Conservation (phyloP, 2,329 filamentous ascomycete genomes). For the Penicillium psychrosexuale region DNA sequence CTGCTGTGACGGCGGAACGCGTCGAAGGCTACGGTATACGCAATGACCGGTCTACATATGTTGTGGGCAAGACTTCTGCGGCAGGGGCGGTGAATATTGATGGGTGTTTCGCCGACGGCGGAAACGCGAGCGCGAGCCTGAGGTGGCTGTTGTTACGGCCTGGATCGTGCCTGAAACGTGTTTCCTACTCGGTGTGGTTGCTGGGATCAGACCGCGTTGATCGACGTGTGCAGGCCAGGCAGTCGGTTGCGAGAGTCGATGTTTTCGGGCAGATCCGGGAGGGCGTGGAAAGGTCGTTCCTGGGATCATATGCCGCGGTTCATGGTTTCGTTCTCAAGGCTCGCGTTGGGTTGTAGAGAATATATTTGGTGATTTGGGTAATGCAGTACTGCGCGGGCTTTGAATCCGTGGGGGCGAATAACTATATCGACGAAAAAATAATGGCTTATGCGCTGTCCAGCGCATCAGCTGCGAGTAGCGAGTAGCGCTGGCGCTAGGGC, state of each 20-base stretch:
- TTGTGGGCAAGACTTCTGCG: no score
- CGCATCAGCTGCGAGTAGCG: not conserved
- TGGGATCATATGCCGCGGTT: not conserved
- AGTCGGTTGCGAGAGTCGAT: not conserved
- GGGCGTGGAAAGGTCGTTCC: not conserved
- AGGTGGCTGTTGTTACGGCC: not conserved
- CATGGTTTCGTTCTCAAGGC: not conserved
- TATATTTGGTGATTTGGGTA: not conserved
- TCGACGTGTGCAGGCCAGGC: not conserved
- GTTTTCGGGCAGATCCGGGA: not conserved
- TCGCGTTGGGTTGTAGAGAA: not conserved
- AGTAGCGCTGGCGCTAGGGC: not conserved
- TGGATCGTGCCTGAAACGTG: not conserved
- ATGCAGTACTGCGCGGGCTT: not conserved
- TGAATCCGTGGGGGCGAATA: not conserved
- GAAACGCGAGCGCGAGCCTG: not conserved
- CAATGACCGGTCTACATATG: not conserved
- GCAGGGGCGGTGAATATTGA: not conserved
- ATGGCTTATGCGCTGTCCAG: not conserved
- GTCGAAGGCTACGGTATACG: not conserved
- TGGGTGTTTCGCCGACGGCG: not conserved
- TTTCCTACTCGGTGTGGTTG: not conserved
- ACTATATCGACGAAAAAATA: not conserved
- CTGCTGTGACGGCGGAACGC: not conserved
- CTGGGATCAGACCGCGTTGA: not conserved